Evolutionary conservation across 1,284 basidiomycete species (phyloP), one percentile per base, ranked within the genome.

Genomic region (Cutaneotrichosporon mucoides): DNA sequence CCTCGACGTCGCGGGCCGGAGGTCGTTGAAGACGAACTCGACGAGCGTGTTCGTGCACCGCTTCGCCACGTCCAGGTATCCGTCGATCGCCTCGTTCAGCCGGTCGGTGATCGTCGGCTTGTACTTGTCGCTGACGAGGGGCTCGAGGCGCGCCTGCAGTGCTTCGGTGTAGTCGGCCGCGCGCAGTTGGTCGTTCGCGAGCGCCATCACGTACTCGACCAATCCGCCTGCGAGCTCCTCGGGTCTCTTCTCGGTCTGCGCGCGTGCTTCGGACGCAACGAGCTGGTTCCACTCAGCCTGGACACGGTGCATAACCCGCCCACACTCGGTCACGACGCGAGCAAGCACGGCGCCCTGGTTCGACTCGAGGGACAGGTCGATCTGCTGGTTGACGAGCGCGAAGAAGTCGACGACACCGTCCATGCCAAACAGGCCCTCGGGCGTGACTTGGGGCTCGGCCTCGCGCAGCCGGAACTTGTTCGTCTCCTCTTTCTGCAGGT

Each of bases 171-270:
- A 94, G 75, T 99, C 94, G 9, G 96, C 96, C 4, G 88, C 90
- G 77, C 94, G 95, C 79, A 99, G 87, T 78, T 97, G 93, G 79
- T 99, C 95, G 79, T 99, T 99, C 53, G 94, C 94, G n/a, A 99
- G 85, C 15, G 94, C 94, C 70, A 99, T 94, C 72, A 89, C 87
- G 78, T 99, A 99, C 79, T 98, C 95, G 61, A 92, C 92, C 56
- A 99, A 80, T 1, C 96, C 95, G 12, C 87, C 87, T 1, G 88
- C 84, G 3, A 89, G 84, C 68, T 96, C 92, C 46, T 97, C 92
- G 1, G 92, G 89, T 51, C 72, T 72, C 72, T 89, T 88, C 71
- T 94, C 91, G 11, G 84, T 82, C 71, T 92, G 89, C 71, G 89
- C 90, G 79, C 90, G 91, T 79, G 86, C 88, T 75, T 99, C 96